phyloP scores from a whole-genome alignment of 306 rosid genomes.

The Rubus idaeus region DNA sequence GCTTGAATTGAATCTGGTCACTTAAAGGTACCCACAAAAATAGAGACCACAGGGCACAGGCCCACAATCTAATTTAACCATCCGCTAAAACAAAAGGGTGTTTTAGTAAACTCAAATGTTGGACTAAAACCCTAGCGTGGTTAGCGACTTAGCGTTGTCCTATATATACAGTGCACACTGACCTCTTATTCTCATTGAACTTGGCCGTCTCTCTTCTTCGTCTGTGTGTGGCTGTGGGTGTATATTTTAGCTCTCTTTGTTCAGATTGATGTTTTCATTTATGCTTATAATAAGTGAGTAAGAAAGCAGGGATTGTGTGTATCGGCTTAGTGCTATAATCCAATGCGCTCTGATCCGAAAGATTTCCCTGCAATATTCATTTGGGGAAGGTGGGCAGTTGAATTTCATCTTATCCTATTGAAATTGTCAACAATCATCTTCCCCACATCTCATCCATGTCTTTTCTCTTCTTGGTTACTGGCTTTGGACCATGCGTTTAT shows the following conservation, averaged over 20 bases:
- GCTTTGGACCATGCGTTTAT: background rate
- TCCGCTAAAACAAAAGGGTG: background rate
- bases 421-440: conserved; percentile 70
- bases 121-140: conserved; percentile 4
- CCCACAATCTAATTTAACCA: background rate
- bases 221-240: no score
- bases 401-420: conserved; percentile 36
- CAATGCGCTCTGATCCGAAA: conserved; percentile 66
- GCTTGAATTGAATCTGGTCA: background rate
- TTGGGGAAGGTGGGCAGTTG: conserved; percentile 83
- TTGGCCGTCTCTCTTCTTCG: background rate
- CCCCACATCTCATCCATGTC: conserved; percentile 31
- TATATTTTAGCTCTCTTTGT: background rate
- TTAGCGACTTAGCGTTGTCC: background rate
- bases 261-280: background rate
- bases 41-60: background rate
- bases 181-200: background rate
- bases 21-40: no score
- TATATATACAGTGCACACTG: background rate
- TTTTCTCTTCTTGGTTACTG: background rate
- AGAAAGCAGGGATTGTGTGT: conserved; percentile 72
- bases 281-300: no score
- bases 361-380: conserved; percentile 58
- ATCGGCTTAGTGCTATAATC: conserved; percentile 59
- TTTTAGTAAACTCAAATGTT: background rate